phyloP scores from a whole-genome alignment of 1,284 basidiomycete genomes.

The Sanghuangporus baumii region DNA sequence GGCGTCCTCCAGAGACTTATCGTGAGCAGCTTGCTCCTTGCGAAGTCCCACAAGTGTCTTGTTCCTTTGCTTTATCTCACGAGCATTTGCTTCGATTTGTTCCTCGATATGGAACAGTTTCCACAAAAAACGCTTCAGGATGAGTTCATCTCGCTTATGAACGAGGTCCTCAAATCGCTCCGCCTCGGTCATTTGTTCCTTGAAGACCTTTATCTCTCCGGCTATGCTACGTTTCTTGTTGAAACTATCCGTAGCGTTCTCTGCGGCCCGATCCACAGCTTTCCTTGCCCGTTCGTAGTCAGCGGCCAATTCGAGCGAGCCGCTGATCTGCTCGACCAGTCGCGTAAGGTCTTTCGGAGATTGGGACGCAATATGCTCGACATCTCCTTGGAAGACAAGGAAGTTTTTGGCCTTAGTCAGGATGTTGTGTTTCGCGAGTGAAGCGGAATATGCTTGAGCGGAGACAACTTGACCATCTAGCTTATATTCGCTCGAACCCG shows the following conservation, averaged over 20 bases:
- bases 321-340: slow-evolving; percentile 94
- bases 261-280: slow-evolving; percentile 85
- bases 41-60: slow-evolving; percentile 62
- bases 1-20: slow-evolving; percentile 68
- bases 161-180: slow-evolving; percentile 82
- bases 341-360: slow-evolving; percentile 86
- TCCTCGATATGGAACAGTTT: slow-evolving; percentile 88
- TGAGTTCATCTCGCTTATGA: slow-evolving; percentile 70
- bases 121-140: slow-evolving; percentile 82
- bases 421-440: slow-evolving; percentile 86
- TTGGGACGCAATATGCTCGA: slow-evolving; percentile 96
- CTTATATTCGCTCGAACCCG: slow-evolving; percentile 85
- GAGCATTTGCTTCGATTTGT: slow-evolving; percentile 66
- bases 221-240: slow-evolving; percentile 90
- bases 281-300: slow-evolving; percentile 90
- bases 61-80: slow-evolving; percentile 68
- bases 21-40: slow-evolving; percentile 62
- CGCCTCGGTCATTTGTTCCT: slow-evolving; percentile 93
- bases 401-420: slow-evolving; percentile 99
- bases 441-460: slow-evolving; percentile 81
- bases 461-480: slow-evolving; percentile 76
- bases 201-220: slow-evolving; percentile 95
- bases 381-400: slow-evolving; percentile 99
- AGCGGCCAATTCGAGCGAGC: slow-evolving; percentile 81
- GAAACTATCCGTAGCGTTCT: slow-evolving; percentile 91